phyloP scores from a whole-genome alignment of 2,329 filamentous ascomycete species.

The Penicillium sp. region DNA sequence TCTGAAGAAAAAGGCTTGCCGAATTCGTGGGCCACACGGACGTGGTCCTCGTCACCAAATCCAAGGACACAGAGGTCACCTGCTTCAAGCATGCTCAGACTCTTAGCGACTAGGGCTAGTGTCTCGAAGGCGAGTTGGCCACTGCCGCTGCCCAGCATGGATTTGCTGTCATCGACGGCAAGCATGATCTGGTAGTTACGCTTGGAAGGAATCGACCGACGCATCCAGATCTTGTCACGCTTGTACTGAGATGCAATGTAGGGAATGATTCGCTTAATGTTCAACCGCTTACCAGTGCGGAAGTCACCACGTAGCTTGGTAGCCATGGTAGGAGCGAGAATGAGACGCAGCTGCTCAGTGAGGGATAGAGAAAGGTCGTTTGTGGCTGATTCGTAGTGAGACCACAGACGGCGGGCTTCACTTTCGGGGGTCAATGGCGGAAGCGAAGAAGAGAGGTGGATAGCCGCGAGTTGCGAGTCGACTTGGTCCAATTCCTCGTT shows the following conservation, averaged over 20 bases:
- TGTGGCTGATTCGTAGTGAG: constrained; percentile 77
- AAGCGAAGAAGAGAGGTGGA: constrained; percentile 62
- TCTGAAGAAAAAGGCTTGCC: constrained; percentile 77
- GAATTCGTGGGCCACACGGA: constrained; percentile 84
- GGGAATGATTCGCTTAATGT: constrained; percentile 98
- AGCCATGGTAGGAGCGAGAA: constrained; percentile 88
- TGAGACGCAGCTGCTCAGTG: constrained; percentile 91
- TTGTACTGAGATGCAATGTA: constrained; percentile 99
- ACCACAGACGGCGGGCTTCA: constrained; percentile 76
- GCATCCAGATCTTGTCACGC: constrained; percentile 99
- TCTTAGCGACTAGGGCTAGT: constrained; percentile 83
- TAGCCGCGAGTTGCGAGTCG: constrained; percentile 64
- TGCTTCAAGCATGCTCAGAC: constrained; percentile 87
- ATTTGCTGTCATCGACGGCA: constrained; percentile 92
- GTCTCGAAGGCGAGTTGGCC: constrained; percentile 87
- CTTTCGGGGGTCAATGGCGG: constrained; percentile 48
- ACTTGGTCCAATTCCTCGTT: constrained; percentile 49
- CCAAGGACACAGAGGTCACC: constrained; percentile 90
- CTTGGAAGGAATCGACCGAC: constrained; percentile 85
- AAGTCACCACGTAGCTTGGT: constrained; percentile 97
- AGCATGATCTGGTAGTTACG: constrained; percentile 96
- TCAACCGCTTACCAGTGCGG: constrained; percentile 95
- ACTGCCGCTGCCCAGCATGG: constrained; percentile 81
- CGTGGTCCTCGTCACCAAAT: constrained; percentile 71
- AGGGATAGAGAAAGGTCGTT: constrained; percentile 83